Evolutionary conservation across 2,329 filamentous ascomycete genomes (phyloP).

Genomic region (Beauveria australis): DNA sequence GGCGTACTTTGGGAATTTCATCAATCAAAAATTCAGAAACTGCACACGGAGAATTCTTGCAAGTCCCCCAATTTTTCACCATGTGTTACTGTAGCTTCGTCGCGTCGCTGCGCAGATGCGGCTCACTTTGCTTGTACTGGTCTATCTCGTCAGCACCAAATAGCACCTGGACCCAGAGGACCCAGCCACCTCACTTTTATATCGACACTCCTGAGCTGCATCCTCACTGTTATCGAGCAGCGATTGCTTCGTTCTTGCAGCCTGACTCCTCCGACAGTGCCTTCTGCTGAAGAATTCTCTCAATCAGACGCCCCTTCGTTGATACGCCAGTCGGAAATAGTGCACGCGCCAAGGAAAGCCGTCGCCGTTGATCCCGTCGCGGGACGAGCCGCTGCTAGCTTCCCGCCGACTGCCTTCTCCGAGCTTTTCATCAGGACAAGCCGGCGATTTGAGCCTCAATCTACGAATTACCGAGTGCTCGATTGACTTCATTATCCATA

Average conservation of each 20-base stretch:
- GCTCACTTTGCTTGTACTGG: conserved; percentile 2
- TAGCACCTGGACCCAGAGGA: conserved; percentile 1
- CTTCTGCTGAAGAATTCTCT: background rate
- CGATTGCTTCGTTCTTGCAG: background rate
- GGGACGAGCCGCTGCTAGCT: conserved; percentile 9
- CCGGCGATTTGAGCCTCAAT: background rate
- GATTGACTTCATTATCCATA: background rate
- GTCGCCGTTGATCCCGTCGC: conserved; percentile 1
- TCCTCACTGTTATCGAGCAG: background rate
- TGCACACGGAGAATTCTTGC: background rate
- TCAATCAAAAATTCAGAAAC: background rate
- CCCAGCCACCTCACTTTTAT: conserved; percentile 12
- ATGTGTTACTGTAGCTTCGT: background rate
- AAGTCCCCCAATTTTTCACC: background rate
- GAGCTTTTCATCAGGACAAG: background rate
- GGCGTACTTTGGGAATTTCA: background rate
- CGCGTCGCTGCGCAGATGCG: background rate
- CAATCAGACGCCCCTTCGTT: background rate
- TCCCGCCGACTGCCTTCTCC: background rate
- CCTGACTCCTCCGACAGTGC: background rate
- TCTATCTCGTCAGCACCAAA: conserved; percentile 8
- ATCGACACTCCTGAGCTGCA: background rate
- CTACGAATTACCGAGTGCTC: background rate
- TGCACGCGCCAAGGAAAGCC: background rate
- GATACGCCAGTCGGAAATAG: background rate